Conservation (phyloP, 163 green algal species). For the Scenedesmus sp. region DNA sequence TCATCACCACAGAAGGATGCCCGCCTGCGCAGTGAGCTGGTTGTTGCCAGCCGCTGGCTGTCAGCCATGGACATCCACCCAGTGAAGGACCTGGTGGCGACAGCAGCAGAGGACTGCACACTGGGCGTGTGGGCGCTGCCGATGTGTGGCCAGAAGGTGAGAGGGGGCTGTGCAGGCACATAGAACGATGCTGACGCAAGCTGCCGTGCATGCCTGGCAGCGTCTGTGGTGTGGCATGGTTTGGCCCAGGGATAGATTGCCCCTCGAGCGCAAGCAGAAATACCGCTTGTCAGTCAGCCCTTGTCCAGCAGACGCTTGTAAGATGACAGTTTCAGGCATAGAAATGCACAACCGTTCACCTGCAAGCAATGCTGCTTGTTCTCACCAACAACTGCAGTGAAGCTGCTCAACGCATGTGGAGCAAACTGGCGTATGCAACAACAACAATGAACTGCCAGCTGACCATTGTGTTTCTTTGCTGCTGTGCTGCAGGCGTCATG, state of each 20-base stretch:
- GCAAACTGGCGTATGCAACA: neutral
- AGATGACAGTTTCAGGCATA: neutral
- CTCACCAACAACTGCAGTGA: neutral
- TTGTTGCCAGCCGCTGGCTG: conserved; percentile 55
- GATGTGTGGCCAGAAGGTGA: conserved; percentile 53
- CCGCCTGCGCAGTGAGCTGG: conserved; percentile 54
- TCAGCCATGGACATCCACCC: conserved; percentile 69
- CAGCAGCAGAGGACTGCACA: conserved; percentile 61
- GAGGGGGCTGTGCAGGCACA: neutral
- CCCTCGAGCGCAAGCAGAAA: too few relatives aligned
- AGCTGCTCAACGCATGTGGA: neutral
- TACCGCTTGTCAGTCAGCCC: too few relatives aligned
- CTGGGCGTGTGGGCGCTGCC: conserved; percentile 63
- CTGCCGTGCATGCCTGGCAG: too few relatives aligned
- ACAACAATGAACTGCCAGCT: neutral
- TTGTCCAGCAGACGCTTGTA: too few relatives aligned
- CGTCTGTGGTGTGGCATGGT: too few relatives aligned
- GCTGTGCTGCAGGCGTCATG: conserved; percentile 46
- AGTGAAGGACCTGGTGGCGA: conserved; percentile 61
- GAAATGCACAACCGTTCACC: neutral
- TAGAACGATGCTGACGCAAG: too few relatives aligned
- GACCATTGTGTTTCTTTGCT: neutral
- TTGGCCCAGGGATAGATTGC: too few relatives aligned
- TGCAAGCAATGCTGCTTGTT: neutral
- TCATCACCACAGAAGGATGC: conserved; percentile 10